phyloP scores from a whole-genome alignment of 2,329 filamentous ascomycete genomes.

The Talaromyces sp. region DNA sequence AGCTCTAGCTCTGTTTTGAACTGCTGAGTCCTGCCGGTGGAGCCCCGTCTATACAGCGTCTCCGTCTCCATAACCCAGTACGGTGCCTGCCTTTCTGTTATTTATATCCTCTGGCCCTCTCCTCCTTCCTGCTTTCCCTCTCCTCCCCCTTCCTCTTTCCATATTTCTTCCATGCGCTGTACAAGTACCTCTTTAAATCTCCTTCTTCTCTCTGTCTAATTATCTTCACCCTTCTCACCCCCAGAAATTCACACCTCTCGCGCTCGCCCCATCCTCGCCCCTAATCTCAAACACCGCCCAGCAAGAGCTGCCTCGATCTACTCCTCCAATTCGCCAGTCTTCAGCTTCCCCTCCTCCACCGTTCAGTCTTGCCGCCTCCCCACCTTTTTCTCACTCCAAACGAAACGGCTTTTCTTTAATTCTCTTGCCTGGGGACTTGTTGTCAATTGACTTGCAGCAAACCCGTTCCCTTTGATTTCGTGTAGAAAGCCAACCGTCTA shows the following conservation, averaged over 20 bases:
- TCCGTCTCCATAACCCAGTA: neutral
- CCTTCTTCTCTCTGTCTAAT: neutral
- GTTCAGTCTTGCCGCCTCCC: slow-evolving; percentile 10
- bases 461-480: neutral
- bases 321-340: slow-evolving; percentile 10
- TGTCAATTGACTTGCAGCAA: slow-evolving; percentile 7
- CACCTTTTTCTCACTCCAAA: slow-evolving; percentile 10
- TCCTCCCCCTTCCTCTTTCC: neutral
- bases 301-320: slow-evolving; percentile 7
- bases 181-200: neutral
- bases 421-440: neutral
- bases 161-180: slow-evolving; percentile 5
- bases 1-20: neutral
- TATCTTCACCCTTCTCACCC: neutral
- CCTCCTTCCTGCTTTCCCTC: neutral
- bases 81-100: neutral
- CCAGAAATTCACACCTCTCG: neutral
- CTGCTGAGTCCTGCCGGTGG: neutral
- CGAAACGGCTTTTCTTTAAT: neutral
- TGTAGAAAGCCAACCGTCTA: neutral
- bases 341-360: slow-evolving; percentile 8
- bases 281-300: neutral
- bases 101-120: slow-evolving; percentile 13
- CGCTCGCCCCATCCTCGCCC: neutral
- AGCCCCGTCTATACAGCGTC: neutral